Evolutionary conservation across 805 yeast genomes (phyloP), one percentile per base, ranked within the genome.

Genomic region (Saccharomycopsis synnaedendra): DNA sequence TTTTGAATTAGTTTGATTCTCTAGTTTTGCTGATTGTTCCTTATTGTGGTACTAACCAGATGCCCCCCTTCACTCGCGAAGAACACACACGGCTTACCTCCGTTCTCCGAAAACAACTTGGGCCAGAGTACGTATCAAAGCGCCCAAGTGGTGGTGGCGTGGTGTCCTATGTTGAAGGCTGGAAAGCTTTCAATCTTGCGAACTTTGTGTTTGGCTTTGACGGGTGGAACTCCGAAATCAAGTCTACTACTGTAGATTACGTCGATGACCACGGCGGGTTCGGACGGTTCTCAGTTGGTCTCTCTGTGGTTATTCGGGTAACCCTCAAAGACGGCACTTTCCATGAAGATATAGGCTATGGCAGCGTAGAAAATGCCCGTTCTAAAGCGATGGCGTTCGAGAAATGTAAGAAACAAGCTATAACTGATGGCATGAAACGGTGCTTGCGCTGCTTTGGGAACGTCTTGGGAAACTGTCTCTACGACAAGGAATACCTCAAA

Each of bases 281-380:
- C 37, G 79, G 80, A 5, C 68, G 75, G 42, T 74, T 68, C 51
- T 72, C 78, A 30, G 67, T 85, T 60, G 93, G 93, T 1, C 65
- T 85, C 7, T 79, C 87, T 1, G 82, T 81, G 5, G 75, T 68
- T n/a, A 86, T 85, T 1, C 66, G 94, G 31, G 83, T 85, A 4
- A 76, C 86, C 0, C 66, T 85, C 44, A 76, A 75, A 53, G 87
- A 82, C 59, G 95, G 95, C 0, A 75, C 90, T 0, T 83, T 65
- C 56, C 85, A 83, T 57, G 94, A 85, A 58, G 95, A 85, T 63
- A 75, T 84, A 41, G 95, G 95, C 0, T 85, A 84, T 60, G 95
- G 95, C n/a, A 78, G 78, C 43, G 76, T 81, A 11, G 93, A 85
- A 43, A 83, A 82, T 59, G 84, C 85, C 41, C 74, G 76, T 44